Evolutionary conservation across 805 yeast species (phyloP).

Genomic region (Naumovozyma baii): DNA sequence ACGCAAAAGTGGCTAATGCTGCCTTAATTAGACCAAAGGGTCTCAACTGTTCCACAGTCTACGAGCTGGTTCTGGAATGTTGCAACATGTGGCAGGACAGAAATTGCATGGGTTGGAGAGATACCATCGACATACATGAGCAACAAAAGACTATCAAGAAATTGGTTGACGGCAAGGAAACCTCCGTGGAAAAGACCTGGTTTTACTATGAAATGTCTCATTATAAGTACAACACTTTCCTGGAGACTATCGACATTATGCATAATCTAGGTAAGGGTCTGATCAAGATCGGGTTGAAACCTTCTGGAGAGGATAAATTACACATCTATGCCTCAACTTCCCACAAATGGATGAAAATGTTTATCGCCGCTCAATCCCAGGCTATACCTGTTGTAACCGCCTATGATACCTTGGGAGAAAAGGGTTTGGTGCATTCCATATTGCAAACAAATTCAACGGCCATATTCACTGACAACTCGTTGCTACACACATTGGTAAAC

Average conservation of each 20-base stretch:
- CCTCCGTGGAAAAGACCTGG: conserved; percentile 78
- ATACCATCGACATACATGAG: conserved; percentile 57
- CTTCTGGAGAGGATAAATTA: conserved; percentile 49
- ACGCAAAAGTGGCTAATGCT: conserved; percentile 35
- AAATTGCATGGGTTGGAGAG: conserved; percentile 70
- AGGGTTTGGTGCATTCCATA: conserved; percentile 78
- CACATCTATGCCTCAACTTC: conserved; percentile 88
- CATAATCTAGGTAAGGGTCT: conserved; percentile 66
- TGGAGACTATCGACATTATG: conserved; percentile 42
- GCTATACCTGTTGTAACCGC: conserved; percentile 87
- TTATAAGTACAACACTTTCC: conserved; percentile 57
- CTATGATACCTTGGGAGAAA: conserved; percentile 87
- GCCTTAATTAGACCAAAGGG: conserved; percentile 54
- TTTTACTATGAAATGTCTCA: conserved; percentile 66
- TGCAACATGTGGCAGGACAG: conserved; percentile 45
- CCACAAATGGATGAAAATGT: conserved; percentile 83
- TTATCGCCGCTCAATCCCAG: conserved; percentile 68
- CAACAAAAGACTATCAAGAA: conserved; percentile 71
- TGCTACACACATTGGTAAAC: conserved; percentile 54
- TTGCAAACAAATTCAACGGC: conserved; percentile 71
- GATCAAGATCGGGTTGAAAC: conserved; percentile 57
- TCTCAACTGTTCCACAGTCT: conserved; percentile 55
- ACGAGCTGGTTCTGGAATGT: conserved; percentile 58
- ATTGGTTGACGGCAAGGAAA: conserved; percentile 65
- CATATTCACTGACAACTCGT: conserved; percentile 73